These are phyloP conservation scores for Pisolithus orientalis DNA, from an alignment of 768 basidiomycete genomes.

Conservation along the genomic window DNA sequence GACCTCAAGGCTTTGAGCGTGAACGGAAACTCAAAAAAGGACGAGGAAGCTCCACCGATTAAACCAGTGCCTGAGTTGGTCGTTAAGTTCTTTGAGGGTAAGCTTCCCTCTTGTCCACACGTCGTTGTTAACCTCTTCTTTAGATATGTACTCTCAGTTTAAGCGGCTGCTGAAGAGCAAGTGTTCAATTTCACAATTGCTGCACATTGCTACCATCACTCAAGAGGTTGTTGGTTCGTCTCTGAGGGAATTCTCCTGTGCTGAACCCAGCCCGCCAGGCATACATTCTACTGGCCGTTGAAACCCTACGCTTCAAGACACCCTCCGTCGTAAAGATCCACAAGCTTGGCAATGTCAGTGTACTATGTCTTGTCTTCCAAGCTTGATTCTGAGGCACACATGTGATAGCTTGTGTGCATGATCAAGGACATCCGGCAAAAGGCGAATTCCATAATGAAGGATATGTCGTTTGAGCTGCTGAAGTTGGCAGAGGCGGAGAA, in stretches of 20 bases:
- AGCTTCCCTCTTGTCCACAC: constrained; percentile 1
- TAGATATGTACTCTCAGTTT: constrained; percentile 55
- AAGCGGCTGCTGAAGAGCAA: constrained; percentile 33
- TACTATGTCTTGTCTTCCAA: background rate
- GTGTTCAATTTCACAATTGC: constrained; percentile 43
- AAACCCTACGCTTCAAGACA: constrained; percentile 68
- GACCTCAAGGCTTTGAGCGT: constrained; percentile 34
- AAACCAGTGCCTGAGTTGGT: constrained; percentile 55
- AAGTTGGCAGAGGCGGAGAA: constrained; percentile 47
- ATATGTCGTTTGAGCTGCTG: constrained; percentile 49
- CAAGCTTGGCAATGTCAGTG: constrained; percentile 63
- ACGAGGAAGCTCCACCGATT: constrained; percentile 63
- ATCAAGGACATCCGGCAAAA: constrained; percentile 57
- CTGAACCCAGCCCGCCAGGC: constrained; percentile 39
- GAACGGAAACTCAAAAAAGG: constrained; percentile 52
- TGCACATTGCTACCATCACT: constrained; percentile 66
- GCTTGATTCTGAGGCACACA: constrained; percentile 1
- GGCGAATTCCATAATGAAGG: constrained; percentile 46
- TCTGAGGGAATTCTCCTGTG: background rate
- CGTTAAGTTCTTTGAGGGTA: constrained; percentile 58
- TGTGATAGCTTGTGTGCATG: constrained; percentile 53
- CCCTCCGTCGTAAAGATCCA: constrained; percentile 63
- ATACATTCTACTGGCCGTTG: constrained; percentile 63
- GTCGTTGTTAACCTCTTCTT: background rate
- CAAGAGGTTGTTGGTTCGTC: constrained; percentile 52